Conservation (phyloP, 306 rosid species). For the Trifolium repens region DNA sequence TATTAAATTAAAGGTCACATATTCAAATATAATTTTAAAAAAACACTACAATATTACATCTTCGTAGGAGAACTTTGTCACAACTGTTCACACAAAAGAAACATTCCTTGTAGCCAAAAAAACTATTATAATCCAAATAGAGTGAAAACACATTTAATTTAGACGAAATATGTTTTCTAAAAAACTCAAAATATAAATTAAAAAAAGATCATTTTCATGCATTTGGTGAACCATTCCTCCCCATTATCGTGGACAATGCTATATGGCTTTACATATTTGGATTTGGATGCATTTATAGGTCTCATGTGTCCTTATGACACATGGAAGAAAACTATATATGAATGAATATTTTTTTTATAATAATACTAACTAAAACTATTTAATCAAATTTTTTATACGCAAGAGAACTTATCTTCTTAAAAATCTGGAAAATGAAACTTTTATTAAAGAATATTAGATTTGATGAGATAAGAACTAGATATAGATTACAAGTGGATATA, state of each 20-base stretch:
- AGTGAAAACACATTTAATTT: neutral
- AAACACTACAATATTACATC: too few relatives aligned
- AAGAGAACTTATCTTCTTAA: too few relatives aligned
- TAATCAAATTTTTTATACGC: neutral
- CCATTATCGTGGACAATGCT: neutral
- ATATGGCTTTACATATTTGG: constrained; percentile 21
- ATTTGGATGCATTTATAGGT: constrained; percentile 22
- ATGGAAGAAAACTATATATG: neutral
- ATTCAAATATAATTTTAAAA: too few relatives aligned
- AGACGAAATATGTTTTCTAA: neutral
- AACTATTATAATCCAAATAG: neutral
- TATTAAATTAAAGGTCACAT: too few relatives aligned
- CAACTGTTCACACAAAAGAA: too few relatives aligned
- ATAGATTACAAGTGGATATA: too few relatives aligned
- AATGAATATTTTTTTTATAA: neutral
- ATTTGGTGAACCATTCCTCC: neutral
- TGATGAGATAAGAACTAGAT: too few relatives aligned
- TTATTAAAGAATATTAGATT: too few relatives aligned
- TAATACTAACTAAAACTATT: neutral
- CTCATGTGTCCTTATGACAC: constrained; percentile 19
- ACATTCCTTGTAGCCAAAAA: too few relatives aligned
- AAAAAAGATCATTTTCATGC: constrained; percentile 32
- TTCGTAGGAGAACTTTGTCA: too few relatives aligned
- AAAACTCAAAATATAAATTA: neutral
- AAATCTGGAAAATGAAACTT: too few relatives aligned